phyloP scores from a whole-genome alignment of 768 basidiomycete genomes.

The Podaxis carcinomalis region DNA sequence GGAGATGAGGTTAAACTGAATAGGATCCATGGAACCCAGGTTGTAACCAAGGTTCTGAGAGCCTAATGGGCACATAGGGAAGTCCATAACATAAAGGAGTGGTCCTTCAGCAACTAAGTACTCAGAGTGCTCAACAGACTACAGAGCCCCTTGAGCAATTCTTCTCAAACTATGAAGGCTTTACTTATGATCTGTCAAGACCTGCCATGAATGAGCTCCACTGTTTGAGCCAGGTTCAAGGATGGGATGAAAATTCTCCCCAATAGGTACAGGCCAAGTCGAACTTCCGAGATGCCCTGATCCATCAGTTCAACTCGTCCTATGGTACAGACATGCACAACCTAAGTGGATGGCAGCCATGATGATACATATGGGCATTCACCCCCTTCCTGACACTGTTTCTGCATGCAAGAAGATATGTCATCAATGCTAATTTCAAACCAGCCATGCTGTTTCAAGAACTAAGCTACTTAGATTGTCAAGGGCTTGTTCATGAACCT shows the following conservation, averaged over 20 bases:
- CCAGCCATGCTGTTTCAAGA: neutral
- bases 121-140: neutral
- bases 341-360: conserved; percentile 13
- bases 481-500: conserved; percentile 8
- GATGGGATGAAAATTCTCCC: neutral
- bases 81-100: too few species aligned
- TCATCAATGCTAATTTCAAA: neutral
- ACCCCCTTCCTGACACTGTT: neutral
- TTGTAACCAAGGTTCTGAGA: too few species aligned
- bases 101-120: neutral
- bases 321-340: conserved; percentile 12
- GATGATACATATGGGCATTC: conserved; percentile 4
- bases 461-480: neutral
- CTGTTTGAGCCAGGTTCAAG: neutral
- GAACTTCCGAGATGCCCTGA: conserved; percentile 4
- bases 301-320: conserved; percentile 11
- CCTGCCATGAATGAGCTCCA: conserved; percentile 7
- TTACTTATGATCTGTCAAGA: neutral
- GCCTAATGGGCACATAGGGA: too few species aligned
- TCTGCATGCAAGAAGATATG: neutral
- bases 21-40: too few species aligned
- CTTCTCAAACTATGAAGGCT: conserved; percentile 2
- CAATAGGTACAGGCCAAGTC: neutral
- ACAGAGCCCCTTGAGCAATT: conserved; percentile 1
- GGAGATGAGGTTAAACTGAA: too few species aligned